Percentiles rank a stretch among this genome's conserved stretches.
phyloP scores from a whole-genome alignment of 768 basidiomycete genomes.

The Mrakia frigida region DNA sequence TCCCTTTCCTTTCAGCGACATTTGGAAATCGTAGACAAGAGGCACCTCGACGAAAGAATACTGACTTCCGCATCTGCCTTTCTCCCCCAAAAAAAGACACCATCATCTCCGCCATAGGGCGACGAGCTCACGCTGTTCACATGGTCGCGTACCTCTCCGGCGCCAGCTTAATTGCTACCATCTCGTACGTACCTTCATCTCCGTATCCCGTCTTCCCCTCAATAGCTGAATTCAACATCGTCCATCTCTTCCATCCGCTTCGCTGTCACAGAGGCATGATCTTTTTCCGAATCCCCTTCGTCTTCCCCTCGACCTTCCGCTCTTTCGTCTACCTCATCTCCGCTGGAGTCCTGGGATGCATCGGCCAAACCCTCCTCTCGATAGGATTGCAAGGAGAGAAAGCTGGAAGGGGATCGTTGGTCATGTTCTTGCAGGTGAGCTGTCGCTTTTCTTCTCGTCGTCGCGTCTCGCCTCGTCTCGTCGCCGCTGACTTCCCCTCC shows the following conservation, averaged over 20 bases:
- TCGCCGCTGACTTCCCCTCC: neutral
- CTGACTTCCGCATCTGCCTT: neutral
- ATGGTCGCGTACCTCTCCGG: conserved; percentile 62
- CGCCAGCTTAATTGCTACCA: conserved; percentile 51
- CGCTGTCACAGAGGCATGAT: conserved; percentile 34
- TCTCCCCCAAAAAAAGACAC: conserved; percentile 45
- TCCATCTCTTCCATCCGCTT: neutral
- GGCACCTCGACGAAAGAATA: neutral
- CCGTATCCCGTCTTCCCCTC: neutral
- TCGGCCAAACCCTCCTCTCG: conserved; percentile 53
- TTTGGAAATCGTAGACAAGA: neutral
- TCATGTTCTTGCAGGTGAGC: conserved; percentile 55
- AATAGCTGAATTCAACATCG: too few species aligned
- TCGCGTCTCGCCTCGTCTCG: neutral
- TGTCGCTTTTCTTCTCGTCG: conserved; percentile 34
- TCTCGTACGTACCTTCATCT: conserved; percentile 36
- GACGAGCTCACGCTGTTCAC: conserved; percentile 69
- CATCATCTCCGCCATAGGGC: conserved; percentile 64
- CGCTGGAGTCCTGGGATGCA: conserved; percentile 47
- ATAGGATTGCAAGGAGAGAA: conserved; percentile 62
- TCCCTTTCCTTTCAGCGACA: neutral
- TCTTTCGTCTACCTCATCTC: conserved; percentile 36
- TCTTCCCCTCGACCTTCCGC: conserved; percentile 37
- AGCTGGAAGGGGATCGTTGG: conserved; percentile 60
- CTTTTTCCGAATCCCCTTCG: conserved; percentile 35